Base-by-base conservation (phyloP, 768 basidiomycete species). In the Suillus ampliporus region DNA sequence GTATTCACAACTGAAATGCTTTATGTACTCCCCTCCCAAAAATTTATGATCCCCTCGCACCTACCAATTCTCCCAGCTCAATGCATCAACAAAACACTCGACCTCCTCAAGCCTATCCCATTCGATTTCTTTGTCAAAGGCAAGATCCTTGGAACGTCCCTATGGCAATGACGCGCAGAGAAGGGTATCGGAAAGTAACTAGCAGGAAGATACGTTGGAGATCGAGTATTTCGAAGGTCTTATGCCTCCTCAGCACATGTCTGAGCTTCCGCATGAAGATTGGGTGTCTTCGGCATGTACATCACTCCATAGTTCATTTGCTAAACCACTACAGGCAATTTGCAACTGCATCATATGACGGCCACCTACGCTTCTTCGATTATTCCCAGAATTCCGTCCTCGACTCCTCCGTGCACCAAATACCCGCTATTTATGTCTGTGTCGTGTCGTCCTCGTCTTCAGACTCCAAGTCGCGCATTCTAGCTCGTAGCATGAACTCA, bases 21-120 rank as follows among this genome's bases (percentile, higher is more conserved):
- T 2, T 93, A 95, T 74, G 82, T 86, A 13, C 84, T 97, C 14
- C 95, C 91, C 0, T 83, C 88, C 1, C 92, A 95, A 74, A 94
- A 94, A 71, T 98, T 94, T 73, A 89, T 97, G 87, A 89, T 99
- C 17, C 97, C 97, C 2, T 82, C 88, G 1, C 79, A 31, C 85
- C 74, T 99, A 92, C 75, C 97, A 98, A 69, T 89, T 99, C 37
- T 98, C 96, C 1, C 95, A 98, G 64, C 89, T 99, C 47, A 88
- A 6, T 6, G 3, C 6, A 6, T 99, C 62, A 99, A 99, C 80
- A 97, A 97, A 72, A 93, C 96, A 1, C 81, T 99, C 31, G 83
- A 85, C 28, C 85, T 91, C 19, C 74, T 83, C 0, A 86, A 86
- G 60, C 88, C 92, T 0, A 81, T 97, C 3, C 96, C 95, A 0